These are phyloP conservation scores for Cadophora sp. DNA, from an alignment of 2,329 filamentous ascomycete species.

Conservation along the genomic window DNA sequence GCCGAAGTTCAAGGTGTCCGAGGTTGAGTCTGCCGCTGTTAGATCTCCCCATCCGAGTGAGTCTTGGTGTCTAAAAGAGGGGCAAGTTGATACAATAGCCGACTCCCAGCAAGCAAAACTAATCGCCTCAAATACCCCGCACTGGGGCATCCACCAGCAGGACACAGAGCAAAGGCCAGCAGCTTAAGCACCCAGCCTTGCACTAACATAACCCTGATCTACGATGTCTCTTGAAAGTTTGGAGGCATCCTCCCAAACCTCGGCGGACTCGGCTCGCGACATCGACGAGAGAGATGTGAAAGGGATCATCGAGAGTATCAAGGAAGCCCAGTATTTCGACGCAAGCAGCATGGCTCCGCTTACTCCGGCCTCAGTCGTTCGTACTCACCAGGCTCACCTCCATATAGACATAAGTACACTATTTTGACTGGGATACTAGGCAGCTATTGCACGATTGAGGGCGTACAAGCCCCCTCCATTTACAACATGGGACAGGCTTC, in stretches of 20 bases:
- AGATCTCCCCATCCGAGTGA: no score
- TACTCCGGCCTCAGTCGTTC: conserved; percentile 41
- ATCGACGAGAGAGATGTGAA: conserved; percentile 49
- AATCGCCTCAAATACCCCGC: conserved; percentile 11
- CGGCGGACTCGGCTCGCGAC: conserved; percentile 49
- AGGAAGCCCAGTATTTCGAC: conserved; percentile 45
- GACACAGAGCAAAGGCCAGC: neutral
- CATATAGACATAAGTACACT: neutral
- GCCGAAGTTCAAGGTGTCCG: no score
- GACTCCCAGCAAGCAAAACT: no score
- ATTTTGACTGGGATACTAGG: conserved; percentile 35
- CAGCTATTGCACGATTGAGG: conserved; percentile 61
- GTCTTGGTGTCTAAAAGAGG: neutral
- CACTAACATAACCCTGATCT: conserved; percentile 6
- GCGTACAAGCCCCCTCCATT: conserved; percentile 67
- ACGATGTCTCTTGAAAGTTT: conserved; percentile 8
- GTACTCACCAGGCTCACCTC: conserved; percentile 25
- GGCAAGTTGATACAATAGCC: neutral
- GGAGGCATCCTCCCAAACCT: neutral
- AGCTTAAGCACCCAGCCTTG: neutral
- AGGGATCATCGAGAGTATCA: conserved; percentile 41
- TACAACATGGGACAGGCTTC: conserved; percentile 66
- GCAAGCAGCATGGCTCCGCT: conserved; percentile 45
- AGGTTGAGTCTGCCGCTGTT: no score
- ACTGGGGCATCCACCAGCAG: conserved; percentile 1